Base-by-base conservation (phyloP, 441 rosid genomes). In the Brassica hybrid region DNA sequence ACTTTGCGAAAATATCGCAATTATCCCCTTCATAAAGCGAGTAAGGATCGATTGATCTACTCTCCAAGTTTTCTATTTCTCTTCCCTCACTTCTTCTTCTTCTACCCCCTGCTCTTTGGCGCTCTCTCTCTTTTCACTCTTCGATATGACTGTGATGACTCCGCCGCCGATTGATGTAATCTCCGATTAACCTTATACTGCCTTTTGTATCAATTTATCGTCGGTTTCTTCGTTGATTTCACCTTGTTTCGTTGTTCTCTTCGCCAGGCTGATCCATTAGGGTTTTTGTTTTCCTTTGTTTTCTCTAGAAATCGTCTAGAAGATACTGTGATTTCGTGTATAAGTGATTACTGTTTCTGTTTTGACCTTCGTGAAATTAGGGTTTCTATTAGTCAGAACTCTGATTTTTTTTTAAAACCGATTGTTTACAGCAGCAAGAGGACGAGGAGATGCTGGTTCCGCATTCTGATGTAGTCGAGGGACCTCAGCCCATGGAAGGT, bases 371-470 rank as follows among this genome's bases (percentile, higher is more conserved):
- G 72, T 52, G 68, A 65, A 18, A 45, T 69, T 84, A 84, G 92
- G 93, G 86, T 86, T 88, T 87, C 8, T 66, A 75, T 75, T 67
- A 68, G 62, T 83, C 78, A 72, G 38, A 57, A 75, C 52, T 83
- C 76, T 86, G 80, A 78, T 52, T 14, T 48, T 50, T 84, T 27
- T 27, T 62, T 69, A 60, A 19, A 19, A 21, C 23, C 64, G 76
- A 76, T 62, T 72, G 78, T 81, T 83, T 17, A 79, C 84, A 93
- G 97, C 86, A 96, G 96, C 97, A 90, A 75, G 97, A 92, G 68
- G 99, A 92, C 74, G 98, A 91, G 78, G 99, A 96, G 89, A 90
- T 93, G 97, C 92, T 93, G 18, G 99, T 93, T 70, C 99, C 98
- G 54, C 92, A 86, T 84, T 86, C 98, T 27, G 99, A 93, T 86